Evolutionary conservation across 495 filamentous ascomycete genomes (phyloP), one percentile per base, ranked within the genome.

Genomic region (Podospora pseudocomata): DNA sequence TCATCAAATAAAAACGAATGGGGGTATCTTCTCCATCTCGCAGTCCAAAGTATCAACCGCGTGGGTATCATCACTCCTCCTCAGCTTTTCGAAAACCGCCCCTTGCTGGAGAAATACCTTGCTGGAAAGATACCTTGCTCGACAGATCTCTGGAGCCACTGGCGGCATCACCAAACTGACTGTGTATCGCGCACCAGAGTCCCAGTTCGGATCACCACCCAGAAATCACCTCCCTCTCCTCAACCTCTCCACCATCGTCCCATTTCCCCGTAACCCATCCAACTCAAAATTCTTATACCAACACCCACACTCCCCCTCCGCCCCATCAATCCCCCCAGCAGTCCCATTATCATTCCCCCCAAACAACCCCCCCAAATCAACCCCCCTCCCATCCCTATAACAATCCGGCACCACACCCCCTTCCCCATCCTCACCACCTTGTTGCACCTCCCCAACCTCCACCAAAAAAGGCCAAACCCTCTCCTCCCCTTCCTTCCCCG

Each of bases 391-490:
- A 5, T 62, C 64, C 55, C 66, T 39, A 13, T 20, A 58, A 18
- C 55, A 58, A 58, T 58, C 55, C n/a, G 55, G 55, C 55, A 58
- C 13, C 23, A 20, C n/a, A 56, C 60, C 65, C 39, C 67, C 60
- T 18, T 72, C 77, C 16, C 65, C 74, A 30, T 80, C 69, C 7
- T 73, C 69, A 68, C 77, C 15, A 87, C 73, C 60, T 80, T 80
- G 39, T 13, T 80, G 70, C 7, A 73, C 68, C 68, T 87, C 80
- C 67, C 75, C 77, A 9, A 87, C 74, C 60, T 80, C 79, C 11
- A 85, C 80, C 1, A 74, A 80, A 69, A 78, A 87, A 58, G 80
- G 81, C 86, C 84, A 88, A 0, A 73, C 63, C 63, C 39, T 49
- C 39, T 49, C 39, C 39, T 49, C 39, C 39, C 13, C 39, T 16